These are phyloP conservation scores for Aureobasidium sp. DNA, from an alignment of 2,329 filamentous ascomycete genomes.

Conservation along the genomic window DNA sequence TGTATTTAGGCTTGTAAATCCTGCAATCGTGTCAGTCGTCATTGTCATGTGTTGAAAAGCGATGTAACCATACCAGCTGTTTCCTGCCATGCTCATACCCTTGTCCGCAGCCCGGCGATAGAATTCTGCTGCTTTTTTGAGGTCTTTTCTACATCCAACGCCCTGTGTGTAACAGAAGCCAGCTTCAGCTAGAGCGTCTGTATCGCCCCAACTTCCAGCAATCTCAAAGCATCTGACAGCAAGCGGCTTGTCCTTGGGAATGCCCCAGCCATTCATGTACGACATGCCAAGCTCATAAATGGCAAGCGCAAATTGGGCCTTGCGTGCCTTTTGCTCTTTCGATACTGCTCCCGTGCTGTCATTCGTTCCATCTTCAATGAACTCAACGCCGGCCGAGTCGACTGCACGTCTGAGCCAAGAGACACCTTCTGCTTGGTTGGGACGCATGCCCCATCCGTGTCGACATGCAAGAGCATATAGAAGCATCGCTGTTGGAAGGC, in stretches of 20 bases:
- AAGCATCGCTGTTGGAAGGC: slow-evolving; percentile 89
- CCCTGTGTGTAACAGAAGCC: slow-evolving; percentile 95
- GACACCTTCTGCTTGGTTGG: slow-evolving; percentile 83
- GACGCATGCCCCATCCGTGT: slow-evolving; percentile 95
- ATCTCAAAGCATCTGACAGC: slow-evolving; percentile 94
- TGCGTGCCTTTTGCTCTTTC: slow-evolving; percentile 67
- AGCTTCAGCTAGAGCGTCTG: slow-evolving; percentile 86
- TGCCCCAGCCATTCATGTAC: slow-evolving; percentile 98
- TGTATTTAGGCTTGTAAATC: slow-evolving; percentile 96
- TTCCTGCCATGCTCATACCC: slow-evolving; percentile 95
- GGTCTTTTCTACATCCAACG: slow-evolving; percentile 87
- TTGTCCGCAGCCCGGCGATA: slow-evolving; percentile 87
- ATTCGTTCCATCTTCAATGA: slow-evolving; percentile 68
- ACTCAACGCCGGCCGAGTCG: slow-evolving; percentile 72
- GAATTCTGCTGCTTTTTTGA: slow-evolving; percentile 87
- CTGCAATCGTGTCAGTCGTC: slow-evolving; percentile 39
- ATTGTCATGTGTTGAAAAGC: neutral
- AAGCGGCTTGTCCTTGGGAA: slow-evolving; percentile 81
- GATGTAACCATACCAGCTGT: slow-evolving; percentile 72
- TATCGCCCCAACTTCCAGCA: slow-evolving; percentile 89
- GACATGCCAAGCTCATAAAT: slow-evolving; percentile 95
- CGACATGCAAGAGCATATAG: slow-evolving; percentile 90
- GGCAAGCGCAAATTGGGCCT: slow-evolving; percentile 88
- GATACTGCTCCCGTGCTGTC: slow-evolving; percentile 9
- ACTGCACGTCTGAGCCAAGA: slow-evolving; percentile 89